phyloP scores from a whole-genome alignment of 306 rosid species.

The Styphnolobium japonicum region DNA sequence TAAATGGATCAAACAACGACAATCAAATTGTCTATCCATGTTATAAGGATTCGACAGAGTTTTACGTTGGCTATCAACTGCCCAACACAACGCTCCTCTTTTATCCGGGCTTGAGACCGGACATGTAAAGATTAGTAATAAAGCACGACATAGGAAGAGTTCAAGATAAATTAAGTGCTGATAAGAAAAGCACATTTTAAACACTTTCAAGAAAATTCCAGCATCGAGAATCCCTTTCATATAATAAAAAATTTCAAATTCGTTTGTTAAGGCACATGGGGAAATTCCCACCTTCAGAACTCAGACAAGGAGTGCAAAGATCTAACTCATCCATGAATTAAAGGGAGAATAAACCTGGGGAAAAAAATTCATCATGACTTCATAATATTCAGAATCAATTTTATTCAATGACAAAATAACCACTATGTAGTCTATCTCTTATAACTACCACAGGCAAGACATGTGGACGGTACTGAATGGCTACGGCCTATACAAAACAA shows the following conservation, averaged over 20 bases:
- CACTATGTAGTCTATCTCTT: neutral
- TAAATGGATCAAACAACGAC: no score
- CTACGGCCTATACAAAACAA: conserved; percentile 10
- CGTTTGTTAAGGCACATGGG: neutral
- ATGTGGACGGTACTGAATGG: neutral
- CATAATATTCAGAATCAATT: neutral
- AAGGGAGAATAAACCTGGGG: neutral
- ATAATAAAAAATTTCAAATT: neutral
- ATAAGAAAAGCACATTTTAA: neutral
- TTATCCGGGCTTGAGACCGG: no score
- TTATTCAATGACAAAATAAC: neutral
- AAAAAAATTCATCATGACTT: neutral
- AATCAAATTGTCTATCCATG: no score
- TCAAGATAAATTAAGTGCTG: neutral
- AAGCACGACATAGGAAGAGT: no score
- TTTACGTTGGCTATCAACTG: no score
- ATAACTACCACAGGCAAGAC: conserved; percentile 9
- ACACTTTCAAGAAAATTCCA: neutral
- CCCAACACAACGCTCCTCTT: no score
- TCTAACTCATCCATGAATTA: neutral
- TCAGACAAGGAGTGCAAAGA: neutral
- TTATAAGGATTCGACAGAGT: no score
- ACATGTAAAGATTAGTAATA: no score
- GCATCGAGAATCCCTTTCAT: neutral
- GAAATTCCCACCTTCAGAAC: neutral